These are phyloP conservation scores for Tripterygium wilfordii DNA, from an alignment of 177 flowering plant species.

Conservation along the genomic window DNA sequence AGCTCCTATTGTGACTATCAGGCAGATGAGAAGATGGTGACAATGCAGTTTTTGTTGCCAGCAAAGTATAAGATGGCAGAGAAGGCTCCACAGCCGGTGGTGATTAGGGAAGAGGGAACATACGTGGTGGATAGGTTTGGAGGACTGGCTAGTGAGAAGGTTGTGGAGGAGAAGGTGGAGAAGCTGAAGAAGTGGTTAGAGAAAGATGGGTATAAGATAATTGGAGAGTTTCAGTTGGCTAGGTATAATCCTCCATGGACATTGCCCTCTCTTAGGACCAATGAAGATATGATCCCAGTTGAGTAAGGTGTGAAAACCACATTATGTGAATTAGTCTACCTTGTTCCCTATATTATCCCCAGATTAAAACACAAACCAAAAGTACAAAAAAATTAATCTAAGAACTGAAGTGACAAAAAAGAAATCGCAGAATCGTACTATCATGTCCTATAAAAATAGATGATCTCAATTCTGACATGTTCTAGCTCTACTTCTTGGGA, in stretches of 20 bases:
- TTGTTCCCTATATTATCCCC: no score
- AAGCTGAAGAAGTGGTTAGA: constrained; percentile 54
- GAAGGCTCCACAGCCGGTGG: constrained; percentile 84
- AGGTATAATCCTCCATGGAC: constrained; percentile 95
- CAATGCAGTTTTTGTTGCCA: constrained; percentile 79
- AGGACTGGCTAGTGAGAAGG: constrained; percentile 56
- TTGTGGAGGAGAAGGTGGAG: constrained; percentile 65
- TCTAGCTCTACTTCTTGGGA: no score
- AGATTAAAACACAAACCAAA: no score
- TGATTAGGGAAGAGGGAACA: constrained; percentile 63
- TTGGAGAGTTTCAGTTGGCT: constrained; percentile 54
- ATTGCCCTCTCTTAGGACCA: constrained; percentile 68
- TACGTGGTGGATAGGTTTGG: constrained; percentile 67
- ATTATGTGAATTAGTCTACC: no score
- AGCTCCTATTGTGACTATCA: constrained; percentile 66
- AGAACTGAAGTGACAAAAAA: no score
- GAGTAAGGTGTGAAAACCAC: constrained; percentile 40
- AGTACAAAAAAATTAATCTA: no score
- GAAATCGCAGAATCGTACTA: no score
- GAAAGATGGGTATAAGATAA: constrained; percentile 63
- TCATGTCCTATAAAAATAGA: no score
- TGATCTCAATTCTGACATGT: no score
- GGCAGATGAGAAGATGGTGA: constrained; percentile 39
- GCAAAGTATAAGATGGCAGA: constrained; percentile 55
- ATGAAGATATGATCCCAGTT: constrained; percentile 75